These are phyloP conservation scores for Xylaria longipes DNA, from an alignment of 495 filamentous ascomycete species.

Conservation along the genomic window DNA sequence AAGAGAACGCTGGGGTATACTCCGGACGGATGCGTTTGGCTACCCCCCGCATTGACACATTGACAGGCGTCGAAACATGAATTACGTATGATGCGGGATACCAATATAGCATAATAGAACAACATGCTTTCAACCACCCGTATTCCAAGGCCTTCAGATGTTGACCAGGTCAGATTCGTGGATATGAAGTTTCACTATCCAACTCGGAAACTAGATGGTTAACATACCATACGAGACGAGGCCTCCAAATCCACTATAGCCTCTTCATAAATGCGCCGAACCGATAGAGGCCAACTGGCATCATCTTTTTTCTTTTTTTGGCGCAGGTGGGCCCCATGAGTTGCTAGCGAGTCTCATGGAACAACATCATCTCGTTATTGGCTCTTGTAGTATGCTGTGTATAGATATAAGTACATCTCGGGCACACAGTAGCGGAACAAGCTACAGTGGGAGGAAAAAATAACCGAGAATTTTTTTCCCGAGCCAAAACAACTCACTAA, in stretches of 20 bases:
- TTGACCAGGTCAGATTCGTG: no score
- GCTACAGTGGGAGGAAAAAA: no score
- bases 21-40: neutral
- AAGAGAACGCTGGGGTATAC: conserved; percentile 5
- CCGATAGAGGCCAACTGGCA: neutral
- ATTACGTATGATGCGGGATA: neutral
- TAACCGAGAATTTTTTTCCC: no score
- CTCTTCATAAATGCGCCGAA: neutral
- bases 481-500: no score
- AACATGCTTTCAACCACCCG: neutral
- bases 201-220: no score
- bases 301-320: neutral
- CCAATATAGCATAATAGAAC: conserved; percentile 8
- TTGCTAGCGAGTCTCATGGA: conserved; percentile 16
- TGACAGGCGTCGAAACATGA: neutral
- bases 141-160: neutral
- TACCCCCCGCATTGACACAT: neutral
- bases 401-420: neutral
- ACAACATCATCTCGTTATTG: neutral
- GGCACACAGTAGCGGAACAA: neutral
- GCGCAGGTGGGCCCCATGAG: neutral
- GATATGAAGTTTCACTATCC: no score
- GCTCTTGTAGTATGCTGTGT: conserved; percentile 4
- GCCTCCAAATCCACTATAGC: conserved; percentile 7
- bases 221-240: neutral